Conservation (phyloP, 177 flowering plant species). For the Vitis hybrid region DNA sequence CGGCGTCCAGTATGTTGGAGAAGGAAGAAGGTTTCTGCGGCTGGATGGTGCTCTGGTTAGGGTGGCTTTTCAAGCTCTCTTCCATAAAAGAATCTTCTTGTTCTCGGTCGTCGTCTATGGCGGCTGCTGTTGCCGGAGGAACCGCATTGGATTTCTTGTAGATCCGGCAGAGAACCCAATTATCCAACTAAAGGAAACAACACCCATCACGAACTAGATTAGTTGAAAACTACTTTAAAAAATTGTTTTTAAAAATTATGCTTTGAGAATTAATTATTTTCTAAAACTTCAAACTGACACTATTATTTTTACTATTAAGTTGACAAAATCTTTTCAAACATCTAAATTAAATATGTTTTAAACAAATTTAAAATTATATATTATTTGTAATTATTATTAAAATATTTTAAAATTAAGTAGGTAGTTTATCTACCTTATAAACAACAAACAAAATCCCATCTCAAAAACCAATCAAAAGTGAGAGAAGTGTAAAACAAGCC, state of each 20-base stretch:
- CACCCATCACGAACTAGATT: background rate
- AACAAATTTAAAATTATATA: too few relatives aligned
- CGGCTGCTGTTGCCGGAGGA: slow-evolving; percentile 7
- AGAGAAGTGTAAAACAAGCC: too few relatives aligned
- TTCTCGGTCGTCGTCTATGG: slow-evolving; percentile 22
- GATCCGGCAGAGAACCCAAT: slow-evolving; percentile 57
- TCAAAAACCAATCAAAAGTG: too few relatives aligned
- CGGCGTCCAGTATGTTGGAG: slow-evolving; percentile 26
- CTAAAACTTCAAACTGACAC: too few relatives aligned
- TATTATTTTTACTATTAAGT: too few relatives aligned
- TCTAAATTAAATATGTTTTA: too few relatives aligned
- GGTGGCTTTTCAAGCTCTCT: slow-evolving; percentile 12
- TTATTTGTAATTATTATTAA: too few relatives aligned
- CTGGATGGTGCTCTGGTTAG: slow-evolving; percentile 4
- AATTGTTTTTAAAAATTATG: background rate
- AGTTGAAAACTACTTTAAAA: background rate
- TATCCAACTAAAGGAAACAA: slow-evolving; percentile 34
- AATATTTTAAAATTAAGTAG: too few relatives aligned
- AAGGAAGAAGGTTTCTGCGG: slow-evolving; percentile 29
- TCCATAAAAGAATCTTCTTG: slow-evolving; percentile 13
- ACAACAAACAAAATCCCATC: too few relatives aligned
- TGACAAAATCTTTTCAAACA: too few relatives aligned
- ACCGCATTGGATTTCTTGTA: slow-evolving; percentile 33
- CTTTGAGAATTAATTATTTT: too few relatives aligned
- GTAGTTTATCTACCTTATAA: too few relatives aligned